phyloP scores from a whole-genome alignment of 2,329 filamentous ascomycete species.

The Diaporthe eres region DNA sequence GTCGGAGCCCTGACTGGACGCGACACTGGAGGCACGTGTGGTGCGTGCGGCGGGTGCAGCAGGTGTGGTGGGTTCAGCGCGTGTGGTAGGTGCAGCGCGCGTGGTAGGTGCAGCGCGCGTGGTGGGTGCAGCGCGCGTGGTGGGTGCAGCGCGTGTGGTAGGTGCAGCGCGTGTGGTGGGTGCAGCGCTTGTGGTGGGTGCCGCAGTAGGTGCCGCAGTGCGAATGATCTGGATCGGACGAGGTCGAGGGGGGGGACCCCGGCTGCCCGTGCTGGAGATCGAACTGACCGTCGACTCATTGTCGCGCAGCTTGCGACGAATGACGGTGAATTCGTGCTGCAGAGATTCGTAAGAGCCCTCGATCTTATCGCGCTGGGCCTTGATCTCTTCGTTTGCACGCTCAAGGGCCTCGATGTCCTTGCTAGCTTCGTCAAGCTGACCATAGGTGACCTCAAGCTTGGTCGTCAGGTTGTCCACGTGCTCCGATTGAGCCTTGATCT shows the following conservation, averaged over 20 bases:
- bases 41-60: constrained; percentile 46
- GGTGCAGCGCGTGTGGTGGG: not conserved
- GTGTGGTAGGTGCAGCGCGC: constrained; percentile 20
- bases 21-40: constrained; percentile 67
- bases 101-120: constrained; percentile 54
- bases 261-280: constrained; percentile 59
- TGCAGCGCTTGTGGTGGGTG: not conserved
- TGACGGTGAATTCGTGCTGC: constrained; percentile 45
- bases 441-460: constrained; percentile 44
- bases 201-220: not conserved
- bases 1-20: constrained; percentile 43
- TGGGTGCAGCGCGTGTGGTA: not conserved
- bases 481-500: not conserved
- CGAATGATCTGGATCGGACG: constrained; percentile 74
- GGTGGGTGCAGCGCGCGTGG: not conserved
- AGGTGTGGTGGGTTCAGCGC: not conserved
- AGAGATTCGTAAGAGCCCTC: constrained; percentile 46
- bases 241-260: constrained; percentile 71
- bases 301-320: constrained; percentile 46
- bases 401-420: constrained; percentile 44
- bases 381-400: constrained; percentile 42
- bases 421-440: constrained; percentile 48
- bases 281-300: constrained; percentile 46
- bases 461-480: not conserved
- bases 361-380: constrained; percentile 46